A percentile compares a stretch with the other conserved stretches of the same genome.
Evolutionary conservation across 768 basidiomycete species (phyloP).

Genomic region (Asterophora parasitica): DNA sequence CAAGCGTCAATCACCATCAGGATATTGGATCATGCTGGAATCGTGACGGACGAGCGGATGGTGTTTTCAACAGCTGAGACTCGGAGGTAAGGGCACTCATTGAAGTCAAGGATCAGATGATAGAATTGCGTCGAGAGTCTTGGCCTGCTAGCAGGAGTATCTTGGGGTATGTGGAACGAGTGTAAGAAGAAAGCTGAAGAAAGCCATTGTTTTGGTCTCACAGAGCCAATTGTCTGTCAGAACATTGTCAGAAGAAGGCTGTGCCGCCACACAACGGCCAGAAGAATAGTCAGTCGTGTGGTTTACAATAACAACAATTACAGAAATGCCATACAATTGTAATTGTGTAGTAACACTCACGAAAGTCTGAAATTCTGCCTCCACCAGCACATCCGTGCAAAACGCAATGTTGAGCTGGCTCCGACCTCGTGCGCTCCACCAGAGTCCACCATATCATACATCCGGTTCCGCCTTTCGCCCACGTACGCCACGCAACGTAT

Average conservation of each 20-base stretch:
- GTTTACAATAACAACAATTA: too few species aligned
- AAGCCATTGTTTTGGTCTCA: constrained; percentile 7
- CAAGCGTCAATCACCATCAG: background rate
- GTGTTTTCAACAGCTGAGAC: too few species aligned
- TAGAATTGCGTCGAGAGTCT: background rate
- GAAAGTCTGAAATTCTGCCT: too few species aligned
- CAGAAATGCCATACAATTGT: too few species aligned
- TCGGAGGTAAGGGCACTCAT: too few species aligned
- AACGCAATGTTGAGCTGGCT: too few species aligned
- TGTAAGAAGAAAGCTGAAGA: background rate
- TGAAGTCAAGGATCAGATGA: too few species aligned
- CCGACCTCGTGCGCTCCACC: too few species aligned
- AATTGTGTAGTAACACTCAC: too few species aligned
- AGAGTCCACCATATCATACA: too few species aligned
- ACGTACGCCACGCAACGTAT: background rate
- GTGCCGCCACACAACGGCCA: constrained; percentile 7
- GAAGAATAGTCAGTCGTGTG: background rate
- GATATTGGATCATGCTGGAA: background rate
- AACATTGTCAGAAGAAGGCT: background rate
- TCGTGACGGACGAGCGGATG: constrained; percentile 14
- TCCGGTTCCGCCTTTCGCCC: background rate
- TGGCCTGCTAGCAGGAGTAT: background rate
- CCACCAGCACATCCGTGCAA: too few species aligned
- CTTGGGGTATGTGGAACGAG: background rate
- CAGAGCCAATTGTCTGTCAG: background rate